Evolutionary conservation across 345 rosid species (phyloP).

Genomic region (Sisymbrium altissimum): DNA sequence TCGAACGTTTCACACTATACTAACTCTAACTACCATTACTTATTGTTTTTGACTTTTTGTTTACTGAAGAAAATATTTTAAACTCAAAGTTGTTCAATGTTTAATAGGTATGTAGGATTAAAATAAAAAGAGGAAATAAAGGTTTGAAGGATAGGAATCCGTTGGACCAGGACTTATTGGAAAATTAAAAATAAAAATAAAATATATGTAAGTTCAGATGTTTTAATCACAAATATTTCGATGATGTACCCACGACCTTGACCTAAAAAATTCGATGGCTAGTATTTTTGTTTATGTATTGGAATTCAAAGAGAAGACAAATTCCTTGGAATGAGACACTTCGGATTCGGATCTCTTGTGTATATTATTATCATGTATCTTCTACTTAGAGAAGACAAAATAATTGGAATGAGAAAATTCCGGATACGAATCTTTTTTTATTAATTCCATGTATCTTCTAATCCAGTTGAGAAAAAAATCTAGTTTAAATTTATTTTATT

Average conservation of each 20-base stretch:
- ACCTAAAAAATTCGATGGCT: not conserved
- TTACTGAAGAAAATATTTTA: not conserved
- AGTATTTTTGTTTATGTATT: not conserved
- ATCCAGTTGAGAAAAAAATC: not conserved
- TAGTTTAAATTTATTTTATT: not conserved
- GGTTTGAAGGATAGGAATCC: not conserved
- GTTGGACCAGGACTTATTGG: not conserved
- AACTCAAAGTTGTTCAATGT: not conserved
- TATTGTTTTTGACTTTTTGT: not conserved
- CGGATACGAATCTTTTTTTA: not conserved
- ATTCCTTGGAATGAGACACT: not conserved
- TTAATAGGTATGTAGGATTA: not conserved
- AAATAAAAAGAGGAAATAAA: not conserved
- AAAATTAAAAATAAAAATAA: not conserved
- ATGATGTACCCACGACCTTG: not conserved
- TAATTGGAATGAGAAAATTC: not conserved
- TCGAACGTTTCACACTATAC: not conserved
- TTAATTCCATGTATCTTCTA: not conserved
- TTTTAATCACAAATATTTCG: not conserved
- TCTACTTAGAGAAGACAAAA: not conserved
- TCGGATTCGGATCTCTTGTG: not conserved
- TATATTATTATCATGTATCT: not conserved
- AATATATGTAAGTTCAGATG: slow-evolving; percentile 8
- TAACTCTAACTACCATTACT: not conserved
- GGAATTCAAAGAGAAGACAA: not conserved